Evolutionary conservation across 768 basidiomycete genomes (phyloP), one percentile per base, ranked within the genome.

Genomic region (Auricularia heimuer): DNA sequence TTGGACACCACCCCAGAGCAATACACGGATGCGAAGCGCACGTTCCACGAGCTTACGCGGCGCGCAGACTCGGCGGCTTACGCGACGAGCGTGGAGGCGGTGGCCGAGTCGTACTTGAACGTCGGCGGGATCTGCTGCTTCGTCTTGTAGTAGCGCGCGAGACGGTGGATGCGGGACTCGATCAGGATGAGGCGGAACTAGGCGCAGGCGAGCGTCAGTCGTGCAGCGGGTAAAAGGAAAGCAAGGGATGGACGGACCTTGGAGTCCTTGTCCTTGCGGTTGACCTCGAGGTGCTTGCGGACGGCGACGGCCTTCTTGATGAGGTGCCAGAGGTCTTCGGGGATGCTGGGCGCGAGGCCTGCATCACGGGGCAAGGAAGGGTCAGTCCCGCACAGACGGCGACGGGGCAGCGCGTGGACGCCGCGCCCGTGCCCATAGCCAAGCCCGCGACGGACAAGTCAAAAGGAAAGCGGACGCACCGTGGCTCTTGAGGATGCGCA

Each of bases 221-320:
- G 47, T 14, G 47, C 6, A 18, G 11, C 18, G 14, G 3, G 21
- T 16, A 18, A 21, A 18, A 2, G 18, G 47, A 51, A 18, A 16
- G 47, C 14, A 4, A 21, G 47, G 6, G 2, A 45, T 18, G 44
- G 8, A 42, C 39, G 12, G 39, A 42, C 39, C 39, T 42, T 42
- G 39, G 39, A 42, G 39, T 42, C 95, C 84, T 94, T 96, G 85
- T 99, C 96, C 79, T 95, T 96, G 77, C 96, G 88, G 89, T 97
- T 98, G 73, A 85, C 83, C 79, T 97, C 93, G 71, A 99, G 86
- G 80, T 98, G 96, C 84, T 98, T 98, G 80, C 95, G 94, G 74
- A 99, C 94, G 72, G 92, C 84, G 74, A 99, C 94, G 77, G 96
- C 96, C 88, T 98, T 99, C 88, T 98, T 98, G 86, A 98, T 89